Conservation (phyloP, 78 protist genomes). For the Guillardia theta region DNA sequence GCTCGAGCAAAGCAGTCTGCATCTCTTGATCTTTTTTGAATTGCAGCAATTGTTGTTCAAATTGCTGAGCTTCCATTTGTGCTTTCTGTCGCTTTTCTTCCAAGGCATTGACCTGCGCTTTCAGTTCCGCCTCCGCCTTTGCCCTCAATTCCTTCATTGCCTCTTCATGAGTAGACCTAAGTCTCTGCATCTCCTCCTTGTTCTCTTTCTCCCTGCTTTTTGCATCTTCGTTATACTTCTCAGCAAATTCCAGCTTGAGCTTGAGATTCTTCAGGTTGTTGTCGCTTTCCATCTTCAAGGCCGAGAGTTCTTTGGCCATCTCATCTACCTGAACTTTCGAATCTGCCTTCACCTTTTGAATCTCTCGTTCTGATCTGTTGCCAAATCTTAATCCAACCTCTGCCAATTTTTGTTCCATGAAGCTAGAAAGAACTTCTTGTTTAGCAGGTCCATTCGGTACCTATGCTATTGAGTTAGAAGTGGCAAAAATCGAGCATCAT, state of each 20-base stretch:
- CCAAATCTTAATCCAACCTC: not conserved
- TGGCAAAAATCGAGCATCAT: not conserved
- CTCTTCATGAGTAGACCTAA: not conserved
- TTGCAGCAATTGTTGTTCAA: conserved; percentile 3
- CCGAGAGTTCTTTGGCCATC: not conserved
- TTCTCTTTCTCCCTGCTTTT: conserved; percentile 3
- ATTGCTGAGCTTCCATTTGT: not conserved
- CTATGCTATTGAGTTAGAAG: too few species aligned
- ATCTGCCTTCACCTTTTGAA: not conserved
- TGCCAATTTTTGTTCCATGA: not conserved
- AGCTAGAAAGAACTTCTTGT: not conserved
- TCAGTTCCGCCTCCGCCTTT: conserved; percentile 9
- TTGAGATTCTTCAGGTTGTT: not conserved
- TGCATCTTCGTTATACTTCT: conserved; percentile 29
- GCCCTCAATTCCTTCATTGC: not conserved
- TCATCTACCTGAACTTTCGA: not conserved
- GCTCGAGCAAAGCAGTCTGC: not conserved
- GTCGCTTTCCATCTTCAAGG: not conserved
- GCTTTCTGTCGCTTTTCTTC: not conserved
- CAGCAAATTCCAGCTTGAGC: not conserved
- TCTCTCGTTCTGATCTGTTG: not conserved
- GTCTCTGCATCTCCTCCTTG: not conserved
- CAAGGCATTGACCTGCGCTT: not conserved
- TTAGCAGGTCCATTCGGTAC: conserved; percentile 8
- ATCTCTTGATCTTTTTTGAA: not conserved